These are phyloP conservation scores for Vaccinium myrtillus DNA, from an alignment of 148 eudicot genomes.

Conservation along the genomic window DNA sequence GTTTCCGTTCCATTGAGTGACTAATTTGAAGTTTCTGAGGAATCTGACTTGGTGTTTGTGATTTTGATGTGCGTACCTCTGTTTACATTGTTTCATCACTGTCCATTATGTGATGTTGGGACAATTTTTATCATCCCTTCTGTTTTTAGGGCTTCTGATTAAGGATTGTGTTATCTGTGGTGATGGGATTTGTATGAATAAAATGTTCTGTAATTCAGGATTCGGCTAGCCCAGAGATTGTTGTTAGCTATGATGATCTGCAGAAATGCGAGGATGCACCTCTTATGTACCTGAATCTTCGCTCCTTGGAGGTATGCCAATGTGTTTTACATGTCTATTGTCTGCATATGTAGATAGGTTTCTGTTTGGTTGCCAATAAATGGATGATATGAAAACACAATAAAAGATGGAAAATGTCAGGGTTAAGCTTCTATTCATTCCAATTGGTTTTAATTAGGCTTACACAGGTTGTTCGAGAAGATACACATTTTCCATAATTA, in stretches of 20 bases:
- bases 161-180: conserved; percentile 29
- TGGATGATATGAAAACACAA: background rate
- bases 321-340: background rate
- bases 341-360: background rate
- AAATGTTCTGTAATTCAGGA: background rate
- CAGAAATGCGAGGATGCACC: background rate
- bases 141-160: background rate
- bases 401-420: background rate
- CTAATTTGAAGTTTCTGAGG: background rate
- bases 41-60: background rate
- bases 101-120: background rate
- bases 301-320: background rate
- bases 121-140: background rate
- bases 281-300: background rate
- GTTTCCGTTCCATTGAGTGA: background rate
- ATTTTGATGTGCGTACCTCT: background rate
- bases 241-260: background rate
- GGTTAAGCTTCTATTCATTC: background rate
- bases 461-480: background rate
- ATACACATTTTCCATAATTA: background rate
- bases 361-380: background rate
- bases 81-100: background rate
- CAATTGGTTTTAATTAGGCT: background rate
- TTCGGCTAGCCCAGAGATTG: background rate
- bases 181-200: background rate